Percentiles rank a stretch among this genome's conserved stretches.
These are phyloP conservation scores for Panus rudis DNA, from an alignment of 768 basidiomycete species.

Conservation along the genomic window DNA sequence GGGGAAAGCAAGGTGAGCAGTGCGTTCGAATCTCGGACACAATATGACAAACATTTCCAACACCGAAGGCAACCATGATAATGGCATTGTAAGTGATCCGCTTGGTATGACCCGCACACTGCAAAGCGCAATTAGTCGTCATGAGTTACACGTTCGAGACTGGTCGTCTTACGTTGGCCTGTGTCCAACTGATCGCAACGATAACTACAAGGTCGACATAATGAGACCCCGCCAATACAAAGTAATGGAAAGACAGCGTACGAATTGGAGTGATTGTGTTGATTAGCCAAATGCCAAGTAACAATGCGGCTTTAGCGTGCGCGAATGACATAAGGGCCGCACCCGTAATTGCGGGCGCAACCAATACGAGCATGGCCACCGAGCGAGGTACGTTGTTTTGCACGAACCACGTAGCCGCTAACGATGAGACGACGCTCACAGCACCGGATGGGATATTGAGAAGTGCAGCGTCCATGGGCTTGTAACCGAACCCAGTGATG, in stretches of 20 bases:
- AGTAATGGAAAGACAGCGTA: neutral
- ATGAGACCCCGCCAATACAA: no score
- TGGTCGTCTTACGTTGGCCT: neutral
- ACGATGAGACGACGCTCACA: neutral
- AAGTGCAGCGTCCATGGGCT: neutral
- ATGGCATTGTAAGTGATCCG: conserved; percentile 2
- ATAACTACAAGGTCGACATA: neutral
- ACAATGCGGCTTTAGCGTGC: neutral
- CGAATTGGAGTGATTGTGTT: conserved; percentile 2
- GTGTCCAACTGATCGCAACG: conserved; percentile 1
- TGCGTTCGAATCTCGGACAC: no score
- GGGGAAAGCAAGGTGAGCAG: neutral
- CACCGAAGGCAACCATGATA: conserved; percentile 1
- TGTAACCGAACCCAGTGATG: conserved; percentile 3
- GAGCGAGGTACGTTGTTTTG: neutral
- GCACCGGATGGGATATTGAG: conserved; percentile 1
- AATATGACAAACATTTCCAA: neutral
- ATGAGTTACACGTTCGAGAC: neutral
- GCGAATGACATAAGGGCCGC: neutral
- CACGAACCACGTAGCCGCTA: neutral
- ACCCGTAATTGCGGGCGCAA: neutral
- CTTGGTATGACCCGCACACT: conserved; percentile 4
- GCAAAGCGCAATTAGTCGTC: neutral
- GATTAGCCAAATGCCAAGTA: conserved; percentile 3
- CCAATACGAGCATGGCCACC: neutral